A percentile compares a stretch with the other conserved stretches of the same genome.
Evolutionary conservation across 768 basidiomycete species (phyloP).

Genomic region (Ephemerocybe angulata): DNA sequence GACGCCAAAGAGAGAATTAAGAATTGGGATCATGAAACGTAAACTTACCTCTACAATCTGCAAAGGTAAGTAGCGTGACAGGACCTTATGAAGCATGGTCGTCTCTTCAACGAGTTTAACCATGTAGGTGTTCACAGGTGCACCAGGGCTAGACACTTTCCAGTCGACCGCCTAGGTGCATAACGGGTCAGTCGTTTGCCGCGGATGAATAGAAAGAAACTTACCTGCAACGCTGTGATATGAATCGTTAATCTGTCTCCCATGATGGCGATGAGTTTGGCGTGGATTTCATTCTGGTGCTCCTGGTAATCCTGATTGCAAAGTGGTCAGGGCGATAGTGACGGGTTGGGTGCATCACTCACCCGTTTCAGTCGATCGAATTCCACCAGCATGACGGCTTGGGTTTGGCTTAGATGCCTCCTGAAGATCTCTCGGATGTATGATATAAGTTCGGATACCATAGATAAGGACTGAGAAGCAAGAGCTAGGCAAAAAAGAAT

Average conservation of each 20-base stretch:
- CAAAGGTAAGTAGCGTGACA: slow-evolving; percentile 81
- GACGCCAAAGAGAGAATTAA: slow-evolving; percentile 10
- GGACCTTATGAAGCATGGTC: slow-evolving; percentile 90
- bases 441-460: slow-evolving; percentile 91
- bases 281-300: slow-evolving; percentile 98
- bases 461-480: slow-evolving; percentile 92
- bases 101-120: slow-evolving; percentile 92
- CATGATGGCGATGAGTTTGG: slow-evolving; percentile 98
- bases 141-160: slow-evolving; percentile 57
- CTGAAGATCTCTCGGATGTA: slow-evolving; percentile 95
- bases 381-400: slow-evolving; percentile 95
- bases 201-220: slow-evolving; percentile 3
- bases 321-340: background rate
- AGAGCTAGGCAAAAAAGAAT: slow-evolving; percentile 60
- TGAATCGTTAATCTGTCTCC: slow-evolving; percentile 87
- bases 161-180: slow-evolving; percentile 67
- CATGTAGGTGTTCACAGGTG: slow-evolving; percentile 86
- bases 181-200: slow-evolving; percentile 6
- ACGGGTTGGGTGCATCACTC: slow-evolving; percentile 24
- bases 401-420: slow-evolving; percentile 88
- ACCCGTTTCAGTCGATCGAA: slow-evolving; percentile 98
- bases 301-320: slow-evolving; percentile 86
- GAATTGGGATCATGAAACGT: slow-evolving; percentile 11
- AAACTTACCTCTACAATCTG: slow-evolving; percentile 76
- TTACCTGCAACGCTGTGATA: slow-evolving; percentile 75